These are phyloP conservation scores for Metschnikowia dekortorum DNA, from an alignment of 805 yeast genomes.

Conservation along the genomic window DNA sequence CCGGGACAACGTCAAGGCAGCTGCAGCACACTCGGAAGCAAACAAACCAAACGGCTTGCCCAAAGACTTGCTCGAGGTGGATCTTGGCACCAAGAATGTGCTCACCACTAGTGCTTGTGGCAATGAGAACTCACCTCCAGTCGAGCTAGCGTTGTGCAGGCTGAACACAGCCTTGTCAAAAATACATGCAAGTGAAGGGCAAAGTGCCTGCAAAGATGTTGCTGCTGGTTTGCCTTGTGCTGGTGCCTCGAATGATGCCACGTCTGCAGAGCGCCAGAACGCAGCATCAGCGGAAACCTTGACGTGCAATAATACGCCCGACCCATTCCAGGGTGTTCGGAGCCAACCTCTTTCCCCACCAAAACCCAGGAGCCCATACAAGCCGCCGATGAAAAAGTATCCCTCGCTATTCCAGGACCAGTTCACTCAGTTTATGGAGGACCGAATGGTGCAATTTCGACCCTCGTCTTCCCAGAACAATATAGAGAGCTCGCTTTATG, in stretches of 20 bases:
- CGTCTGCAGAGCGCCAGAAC: not conserved
- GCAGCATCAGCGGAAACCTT: not conserved
- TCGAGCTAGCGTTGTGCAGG: not conserved
- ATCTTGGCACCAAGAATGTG: not conserved
- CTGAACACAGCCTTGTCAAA: not conserved
- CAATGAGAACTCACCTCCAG: not conserved
- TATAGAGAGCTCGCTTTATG: slow-evolving; percentile 11
- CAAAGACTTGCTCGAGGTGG: not conserved
- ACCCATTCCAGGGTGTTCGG: slow-evolving; percentile 12
- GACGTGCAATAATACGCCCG: slow-evolving; percentile 1
- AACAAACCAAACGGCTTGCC: not conserved
- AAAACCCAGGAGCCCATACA: slow-evolving; percentile 8
- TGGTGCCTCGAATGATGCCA: not conserved
- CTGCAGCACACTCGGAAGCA: not conserved
- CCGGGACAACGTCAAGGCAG: not conserved
- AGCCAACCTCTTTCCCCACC: slow-evolving; percentile 15
- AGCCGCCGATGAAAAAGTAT: not conserved
- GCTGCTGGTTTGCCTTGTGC: not conserved
- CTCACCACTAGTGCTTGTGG: not conserved
- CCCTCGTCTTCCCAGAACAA: slow-evolving; percentile 16
- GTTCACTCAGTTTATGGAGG: slow-evolving; percentile 14
- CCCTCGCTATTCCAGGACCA: slow-evolving; percentile 14
- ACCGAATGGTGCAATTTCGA: slow-evolving; percentile 14
- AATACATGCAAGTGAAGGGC: not conserved
- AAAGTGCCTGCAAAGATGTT: not conserved